These are phyloP conservation scores for Pinus tabuliformis DNA, from an alignment of 75 land plant species.

Conservation along the genomic window DNA sequence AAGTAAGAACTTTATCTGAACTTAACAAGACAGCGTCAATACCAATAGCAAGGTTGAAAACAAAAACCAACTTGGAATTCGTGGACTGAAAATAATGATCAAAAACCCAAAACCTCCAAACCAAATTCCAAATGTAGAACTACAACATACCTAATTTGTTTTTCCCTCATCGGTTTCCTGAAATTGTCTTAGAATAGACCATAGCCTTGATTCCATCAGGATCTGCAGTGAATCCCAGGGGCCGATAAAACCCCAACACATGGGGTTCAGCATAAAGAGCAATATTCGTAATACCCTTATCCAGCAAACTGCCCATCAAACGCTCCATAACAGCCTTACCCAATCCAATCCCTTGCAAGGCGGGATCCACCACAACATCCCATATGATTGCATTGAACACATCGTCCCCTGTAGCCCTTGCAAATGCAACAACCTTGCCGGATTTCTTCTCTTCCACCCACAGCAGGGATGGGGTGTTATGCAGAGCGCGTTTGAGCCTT, in stretches of 20 bases:
- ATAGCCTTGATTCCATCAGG: slow-evolving; percentile 91
- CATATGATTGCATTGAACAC: slow-evolving; percentile 95
- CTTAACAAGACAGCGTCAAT: no score
- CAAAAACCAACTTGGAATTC: no score
- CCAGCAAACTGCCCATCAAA: slow-evolving; percentile 49
- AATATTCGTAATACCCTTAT: slow-evolving; percentile 70
- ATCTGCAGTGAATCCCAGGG: slow-evolving; percentile 80
- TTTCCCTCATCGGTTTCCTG: neutral
- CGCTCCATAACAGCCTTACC: slow-evolving; percentile 95
- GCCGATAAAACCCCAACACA: slow-evolving; percentile 86
- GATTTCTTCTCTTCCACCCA: slow-evolving; percentile 63
- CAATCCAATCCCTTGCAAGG: slow-evolving; percentile 76
- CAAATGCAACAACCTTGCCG: slow-evolving; percentile 70
- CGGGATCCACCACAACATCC: slow-evolving; percentile 98
- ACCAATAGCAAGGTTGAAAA: no score
- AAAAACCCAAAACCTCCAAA: no score
- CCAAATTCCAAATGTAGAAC: no score
- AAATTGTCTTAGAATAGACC: slow-evolving; percentile 59
- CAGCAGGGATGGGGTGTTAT: slow-evolving; percentile 55
- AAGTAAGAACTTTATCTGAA: no score
- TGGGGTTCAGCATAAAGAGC: slow-evolving; percentile 84
- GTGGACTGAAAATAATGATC: no score
- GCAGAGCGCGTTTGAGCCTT: slow-evolving; percentile 55
- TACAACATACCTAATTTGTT: no score
- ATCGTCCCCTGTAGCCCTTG: slow-evolving; percentile 89